Percentiles rank a stretch among this genome's conserved stretches.
Evolutionary conservation across 1,139 yeast species (phyloP).

Genomic region (Candida freyschussii): DNA sequence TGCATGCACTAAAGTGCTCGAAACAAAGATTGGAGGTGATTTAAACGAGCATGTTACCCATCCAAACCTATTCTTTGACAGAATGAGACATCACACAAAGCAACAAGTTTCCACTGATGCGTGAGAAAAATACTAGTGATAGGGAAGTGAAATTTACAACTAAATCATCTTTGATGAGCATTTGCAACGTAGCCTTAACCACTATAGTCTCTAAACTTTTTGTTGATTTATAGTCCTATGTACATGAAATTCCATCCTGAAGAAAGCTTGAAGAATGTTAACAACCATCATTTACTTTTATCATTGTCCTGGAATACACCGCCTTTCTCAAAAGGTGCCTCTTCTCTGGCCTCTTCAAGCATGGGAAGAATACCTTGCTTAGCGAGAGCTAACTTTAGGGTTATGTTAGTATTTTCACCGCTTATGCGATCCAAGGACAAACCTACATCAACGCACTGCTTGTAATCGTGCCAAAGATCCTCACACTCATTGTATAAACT

Average conservation of each 20-base stretch:
- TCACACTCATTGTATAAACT: conserved; percentile 79
- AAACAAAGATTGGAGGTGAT: conserved; percentile 42
- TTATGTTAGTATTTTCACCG: conserved; percentile 1
- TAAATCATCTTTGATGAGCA: neutral
- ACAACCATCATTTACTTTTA: conserved; percentile 6
- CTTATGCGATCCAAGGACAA: neutral
- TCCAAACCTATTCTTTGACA: conserved; percentile 84
- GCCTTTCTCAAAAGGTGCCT: conserved; percentile 79
- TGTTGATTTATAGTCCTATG: conserved; percentile 3
- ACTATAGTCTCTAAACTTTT: neutral
- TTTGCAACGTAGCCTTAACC: neutral
- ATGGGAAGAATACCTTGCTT: conserved; percentile 74
- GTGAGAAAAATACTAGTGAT: conserved; percentile 1
- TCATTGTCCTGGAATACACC: conserved; percentile 32
- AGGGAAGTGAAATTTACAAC: conserved; percentile 1
- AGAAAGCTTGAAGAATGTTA: neutral
- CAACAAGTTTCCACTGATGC: conserved; percentile 9
- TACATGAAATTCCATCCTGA: conserved; percentile 3
- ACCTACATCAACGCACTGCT: conserved; percentile 69
- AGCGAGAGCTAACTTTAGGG: conserved; percentile 49
- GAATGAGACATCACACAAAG: conserved; percentile 37
- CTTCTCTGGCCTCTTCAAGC: conserved; percentile 86
- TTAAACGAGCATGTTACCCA: conserved; percentile 62
- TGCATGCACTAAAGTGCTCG: conserved; percentile 90
- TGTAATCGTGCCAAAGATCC: conserved; percentile 82